Base-by-base conservation (phyloP, 1,284 basidiomycete genomes). In the Veloboletus limbatus region DNA sequence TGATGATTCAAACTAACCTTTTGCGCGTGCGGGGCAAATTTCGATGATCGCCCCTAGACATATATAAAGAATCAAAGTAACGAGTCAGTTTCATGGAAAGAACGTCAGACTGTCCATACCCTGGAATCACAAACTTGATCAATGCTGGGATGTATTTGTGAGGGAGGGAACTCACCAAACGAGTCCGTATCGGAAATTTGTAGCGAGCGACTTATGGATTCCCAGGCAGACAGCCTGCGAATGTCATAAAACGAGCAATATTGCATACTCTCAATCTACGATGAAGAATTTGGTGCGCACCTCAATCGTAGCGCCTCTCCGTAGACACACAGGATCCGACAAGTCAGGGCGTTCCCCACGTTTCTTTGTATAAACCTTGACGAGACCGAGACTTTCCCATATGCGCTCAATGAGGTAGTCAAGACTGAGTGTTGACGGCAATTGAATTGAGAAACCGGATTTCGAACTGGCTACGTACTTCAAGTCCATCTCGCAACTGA, bases 331-430 rank as follows among this genome's bases (percentile, higher is more conserved):
- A n/a, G 96, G 96, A 68, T 98, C 96, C 1, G 76, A 70, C 16
- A 98, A 70, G 65, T 98, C 96, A 3, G 96, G 93, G 56, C 89
- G 88, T 26, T 78, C 89, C n/a, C 95, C 96, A 38, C 96, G 80
- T 68, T 95, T 95, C 71, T 97, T 98, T 2, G 95, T 97, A 69
- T 97, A 98, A 45, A 97, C 83, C 68, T 93, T 94, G 42, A 95
- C 92, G 16, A 95, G 78, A 30, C 78, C 75, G 16, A 95, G 77
- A 52, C 91, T 83, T 49, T 88, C 86, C 95, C 96, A 98, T 53
- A 97, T 91, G 32, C 84, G 77, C 52, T 92, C 92, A 50, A 95
- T 78, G 25, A 98, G 77, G 65, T 91, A 88, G 63, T 93, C 88
- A 48, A 98, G 70, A 65, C 89, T 97, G 52, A 5, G 7, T 4